Evolutionary conservation across 768 basidiomycete genomes (phyloP).

Genomic region (Omphalotus guepiniiformis): DNA sequence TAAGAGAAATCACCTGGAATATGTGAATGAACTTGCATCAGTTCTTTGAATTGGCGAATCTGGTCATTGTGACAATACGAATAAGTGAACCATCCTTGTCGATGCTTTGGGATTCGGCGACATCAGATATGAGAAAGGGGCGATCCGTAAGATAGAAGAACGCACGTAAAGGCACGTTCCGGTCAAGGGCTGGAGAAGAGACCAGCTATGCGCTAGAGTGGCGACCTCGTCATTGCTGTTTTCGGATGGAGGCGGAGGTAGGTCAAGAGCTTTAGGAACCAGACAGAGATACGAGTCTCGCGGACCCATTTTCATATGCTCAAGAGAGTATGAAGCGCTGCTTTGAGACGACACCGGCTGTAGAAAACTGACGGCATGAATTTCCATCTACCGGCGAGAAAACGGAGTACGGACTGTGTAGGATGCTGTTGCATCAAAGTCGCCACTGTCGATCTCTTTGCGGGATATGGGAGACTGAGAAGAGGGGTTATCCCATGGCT

Average conservation of each 20-base stretch:
- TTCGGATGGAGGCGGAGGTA: conserved; percentile 34
- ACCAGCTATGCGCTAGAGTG: conserved; percentile 76
- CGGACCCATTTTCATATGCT: conserved; percentile 72
- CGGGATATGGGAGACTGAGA: conserved; percentile 35
- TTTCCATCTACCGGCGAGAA: conserved; percentile 13
- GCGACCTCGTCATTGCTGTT: conserved; percentile 57
- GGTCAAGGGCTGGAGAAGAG: conserved; percentile 71
- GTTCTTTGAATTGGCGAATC: conserved; percentile 94
- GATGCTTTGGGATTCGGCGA: conserved; percentile 49
- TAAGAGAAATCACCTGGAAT: conserved; percentile 49
- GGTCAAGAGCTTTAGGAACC: conserved; percentile 61
- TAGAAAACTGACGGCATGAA: conserved; percentile 10
- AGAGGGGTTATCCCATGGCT: conserved; percentile 45
- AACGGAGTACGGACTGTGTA: conserved; percentile 34
- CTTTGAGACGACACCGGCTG: conserved; percentile 17
- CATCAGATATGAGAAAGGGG: conserved; percentile 21
- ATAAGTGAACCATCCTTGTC: conserved; percentile 96
- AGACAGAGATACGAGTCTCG: conserved; percentile 72
- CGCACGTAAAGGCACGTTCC: conserved; percentile 85
- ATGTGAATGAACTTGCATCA: conserved; percentile 58
- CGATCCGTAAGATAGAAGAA: conserved; percentile 26
- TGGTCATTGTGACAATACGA: conserved; percentile 93
- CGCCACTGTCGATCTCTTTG: conserved; percentile 60
- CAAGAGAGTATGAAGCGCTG: conserved; percentile 47
- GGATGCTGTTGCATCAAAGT: conserved; percentile 28